A percentile compares a stretch with the other conserved stretches of the same genome.
Conservation (phyloP, 2,329 filamentous ascomycete species). For the Aspergillus ruber region DNA sequence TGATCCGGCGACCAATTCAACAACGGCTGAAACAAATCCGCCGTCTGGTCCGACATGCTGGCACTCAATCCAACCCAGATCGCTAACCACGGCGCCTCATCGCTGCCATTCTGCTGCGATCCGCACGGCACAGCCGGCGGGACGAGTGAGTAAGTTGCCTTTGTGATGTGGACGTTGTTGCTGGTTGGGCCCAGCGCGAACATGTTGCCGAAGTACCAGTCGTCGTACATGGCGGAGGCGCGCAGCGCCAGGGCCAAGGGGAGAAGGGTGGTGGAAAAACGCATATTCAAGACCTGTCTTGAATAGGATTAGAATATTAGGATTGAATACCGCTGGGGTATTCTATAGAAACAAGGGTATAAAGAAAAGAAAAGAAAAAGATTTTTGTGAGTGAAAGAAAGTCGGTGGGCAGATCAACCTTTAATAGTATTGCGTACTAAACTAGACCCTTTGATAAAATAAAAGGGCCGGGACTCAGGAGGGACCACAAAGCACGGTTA, state of each 20-base stretch:
- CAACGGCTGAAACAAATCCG: conserved; percentile 6
- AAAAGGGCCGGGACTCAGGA: no score
- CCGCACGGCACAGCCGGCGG: conserved; percentile 3
- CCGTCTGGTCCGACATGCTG: conserved; percentile 1
- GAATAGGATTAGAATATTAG: neutral
- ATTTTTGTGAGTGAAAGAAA: neutral
- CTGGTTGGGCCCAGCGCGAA: conserved; percentile 3
- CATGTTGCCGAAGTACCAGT: conserved; percentile 7
- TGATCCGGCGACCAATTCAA: conserved; percentile 9
- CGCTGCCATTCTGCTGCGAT: neutral
- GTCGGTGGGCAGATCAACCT: no score
- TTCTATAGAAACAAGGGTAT: no score
- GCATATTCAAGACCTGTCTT: neutral
- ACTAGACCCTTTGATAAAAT: no score
- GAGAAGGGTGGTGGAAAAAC: neutral
- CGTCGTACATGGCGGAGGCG: conserved; percentile 2
- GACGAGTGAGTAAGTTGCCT: conserved; percentile 5
- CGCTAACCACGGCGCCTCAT: conserved; percentile 4
- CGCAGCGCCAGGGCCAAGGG: conserved; percentile 3
- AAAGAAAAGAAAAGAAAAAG: neutral
- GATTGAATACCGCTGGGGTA: neutral
- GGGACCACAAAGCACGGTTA: no score
- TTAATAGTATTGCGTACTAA: no score
- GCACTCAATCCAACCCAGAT: conserved; percentile 6
- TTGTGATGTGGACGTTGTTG: conserved; percentile 4